A percentile compares a stretch with the other conserved stretches of the same genome.
Conservation (phyloP, 2,329 filamentous ascomycete genomes). For the Knoxdaviesia capensis region DNA sequence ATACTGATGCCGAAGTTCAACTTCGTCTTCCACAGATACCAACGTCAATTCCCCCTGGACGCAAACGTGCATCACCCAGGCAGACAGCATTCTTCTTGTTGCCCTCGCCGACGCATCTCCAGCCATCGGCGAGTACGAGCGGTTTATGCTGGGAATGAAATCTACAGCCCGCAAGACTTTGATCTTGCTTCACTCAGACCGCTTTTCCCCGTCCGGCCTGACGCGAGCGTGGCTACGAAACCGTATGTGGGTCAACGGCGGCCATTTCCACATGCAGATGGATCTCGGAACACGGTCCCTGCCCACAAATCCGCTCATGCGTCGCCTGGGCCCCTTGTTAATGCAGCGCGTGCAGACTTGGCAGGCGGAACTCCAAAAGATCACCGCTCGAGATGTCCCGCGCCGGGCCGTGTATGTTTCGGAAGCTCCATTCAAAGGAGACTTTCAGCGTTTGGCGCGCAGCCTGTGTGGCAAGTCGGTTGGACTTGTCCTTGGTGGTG, state of each 20-base stretch:
- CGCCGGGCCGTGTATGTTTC: slow-evolving; percentile 79
- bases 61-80: slow-evolving; percentile 90
- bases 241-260: slow-evolving; percentile 93
- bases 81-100: slow-evolving; percentile 86
- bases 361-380: slow-evolving; percentile 95
- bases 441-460: slow-evolving; percentile 83
- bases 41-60: slow-evolving; percentile 97
- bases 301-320: slow-evolving; percentile 17
- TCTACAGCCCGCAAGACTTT: slow-evolving; percentile 88
- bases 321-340: slow-evolving; percentile 64
- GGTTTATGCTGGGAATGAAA: slow-evolving; percentile 91
- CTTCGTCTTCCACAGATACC: slow-evolving; percentile 41
- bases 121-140: slow-evolving; percentile 85
- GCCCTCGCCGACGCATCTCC: slow-evolving; percentile 80
- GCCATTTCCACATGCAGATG: slow-evolving; percentile 97
- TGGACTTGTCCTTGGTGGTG: slow-evolving; percentile 81
- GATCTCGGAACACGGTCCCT: slow-evolving; percentile 38
- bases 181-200: slow-evolving; percentile 72
- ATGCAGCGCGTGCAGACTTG: slow-evolving; percentile 88
- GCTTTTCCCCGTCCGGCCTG: slow-evolving; percentile 67
- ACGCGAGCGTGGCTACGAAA: slow-evolving; percentile 83
- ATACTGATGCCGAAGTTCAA: slow-evolving; percentile 10
- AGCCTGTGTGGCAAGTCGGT: slow-evolving; percentile 86
- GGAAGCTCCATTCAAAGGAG: slow-evolving; percentile 84
- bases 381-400: slow-evolving; percentile 80